Conservation (phyloP, 371 early-diverging fungal genomes). For the Dichotomocladium elegans region DNA sequence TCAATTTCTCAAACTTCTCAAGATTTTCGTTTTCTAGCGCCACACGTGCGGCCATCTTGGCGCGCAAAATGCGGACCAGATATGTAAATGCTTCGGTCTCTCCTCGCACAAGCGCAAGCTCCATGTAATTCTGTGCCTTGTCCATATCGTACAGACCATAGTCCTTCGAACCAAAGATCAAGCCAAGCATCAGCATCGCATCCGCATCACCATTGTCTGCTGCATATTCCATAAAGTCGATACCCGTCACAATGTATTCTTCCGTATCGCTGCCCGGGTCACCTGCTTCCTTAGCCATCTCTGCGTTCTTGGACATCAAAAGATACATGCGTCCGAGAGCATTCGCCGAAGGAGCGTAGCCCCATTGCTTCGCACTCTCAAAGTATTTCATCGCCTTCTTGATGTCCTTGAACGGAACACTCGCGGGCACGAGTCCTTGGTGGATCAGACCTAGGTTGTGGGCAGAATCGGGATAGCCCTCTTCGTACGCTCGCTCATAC, state of each 20-base stretch:
- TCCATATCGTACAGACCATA: constrained; percentile 59
- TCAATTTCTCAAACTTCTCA: constrained; percentile 36
- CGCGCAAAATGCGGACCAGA: constrained; percentile 48
- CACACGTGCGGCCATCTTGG: constrained; percentile 49
- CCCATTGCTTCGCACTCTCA: constrained; percentile 49
- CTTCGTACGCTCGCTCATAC: constrained; percentile 48
- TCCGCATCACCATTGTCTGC: constrained; percentile 54
- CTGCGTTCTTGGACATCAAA: constrained; percentile 41
- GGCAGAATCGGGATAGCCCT: constrained; percentile 59
- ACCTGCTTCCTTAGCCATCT: constrained; percentile 39
- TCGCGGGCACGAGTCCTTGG: constrained; percentile 44
- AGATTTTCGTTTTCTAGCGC: constrained; percentile 38
- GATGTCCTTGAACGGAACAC: constrained; percentile 34
- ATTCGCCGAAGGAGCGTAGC: constrained; percentile 53
- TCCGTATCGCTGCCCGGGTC: constrained; percentile 43
- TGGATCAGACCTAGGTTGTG: constrained; percentile 58
- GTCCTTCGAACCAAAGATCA: constrained; percentile 58
- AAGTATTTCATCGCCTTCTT: constrained; percentile 50
- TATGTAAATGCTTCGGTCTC: constrained; percentile 48
- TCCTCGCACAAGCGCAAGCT: constrained; percentile 55
- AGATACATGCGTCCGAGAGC: constrained; percentile 49
- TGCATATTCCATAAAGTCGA: constrained; percentile 54
- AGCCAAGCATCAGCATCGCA: constrained; percentile 53
- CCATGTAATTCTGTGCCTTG: constrained; percentile 56
- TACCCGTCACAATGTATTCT: constrained; percentile 53